Base-by-base conservation (phyloP, 805 yeast genomes). In the Schwanniomyces polymorphus region DNA sequence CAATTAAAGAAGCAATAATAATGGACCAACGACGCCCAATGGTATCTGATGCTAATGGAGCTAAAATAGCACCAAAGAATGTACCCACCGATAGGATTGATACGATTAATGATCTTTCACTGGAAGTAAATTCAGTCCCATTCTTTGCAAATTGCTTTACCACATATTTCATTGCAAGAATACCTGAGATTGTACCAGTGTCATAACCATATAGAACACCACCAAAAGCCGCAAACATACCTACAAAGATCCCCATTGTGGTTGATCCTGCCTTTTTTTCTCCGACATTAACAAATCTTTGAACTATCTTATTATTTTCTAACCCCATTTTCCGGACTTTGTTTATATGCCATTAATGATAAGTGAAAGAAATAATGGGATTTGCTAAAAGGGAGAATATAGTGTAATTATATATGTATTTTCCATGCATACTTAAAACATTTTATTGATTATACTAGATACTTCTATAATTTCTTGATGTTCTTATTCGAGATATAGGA, bases 231-330 rank as follows among this genome's bases (percentile, higher is more conserved):
- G 74, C 75, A 50, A 68, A 70, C 31, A 60, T 56, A 51, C 75
- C 74, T 25, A 70, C 72, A 42, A 65, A 53, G 58, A 69, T 67
- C 41, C 72, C 72, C 73, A 70, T 70, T 37, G 64, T 41, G 53
- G 74, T 61, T 45, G 74, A 69, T 14, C 75, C 82, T 44, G 76
- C 75, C 45, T 65, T 68, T 59, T 74, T 76, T 40, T 75, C 78
- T 34, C 77, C 80, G 21, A 72, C 65, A 40, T 75, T 72, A 57
- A 75, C 63, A 56, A 58, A 72, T 47, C 53, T 67, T 53, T 58
- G 60, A 38, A 66, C 48, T 34, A 68, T 47, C 38, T 55, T 51
- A 53, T 56, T 63, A 54, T 68, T 67, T 64, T 69, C 74, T 53
- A 70, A 63, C 55, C 74, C 74, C 76, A 70, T 70, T 31, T 11